phyloP scores from a whole-genome alignment of 2,329 filamentous ascomycete genomes.

The Coniochaeta ligniaria region DNA sequence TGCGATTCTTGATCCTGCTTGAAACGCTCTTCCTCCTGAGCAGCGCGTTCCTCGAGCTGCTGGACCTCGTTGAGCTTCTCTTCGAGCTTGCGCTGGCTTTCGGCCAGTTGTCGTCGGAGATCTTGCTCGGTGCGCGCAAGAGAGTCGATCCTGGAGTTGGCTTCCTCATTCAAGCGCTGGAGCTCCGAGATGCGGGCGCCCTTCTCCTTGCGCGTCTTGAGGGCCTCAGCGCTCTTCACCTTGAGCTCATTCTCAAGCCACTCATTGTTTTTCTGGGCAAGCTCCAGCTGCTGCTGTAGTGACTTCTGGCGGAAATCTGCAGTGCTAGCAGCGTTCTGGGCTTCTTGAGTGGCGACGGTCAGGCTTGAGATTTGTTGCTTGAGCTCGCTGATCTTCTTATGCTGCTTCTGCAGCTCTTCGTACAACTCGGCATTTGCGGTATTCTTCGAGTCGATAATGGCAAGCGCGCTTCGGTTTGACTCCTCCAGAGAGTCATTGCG shows the following conservation, averaged over 20 bases:
- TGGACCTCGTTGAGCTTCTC: conserved; percentile 77
- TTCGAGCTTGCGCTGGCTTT: conserved; percentile 80
- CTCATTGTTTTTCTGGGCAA: conserved; percentile 83
- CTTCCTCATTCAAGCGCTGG: conserved; percentile 82
- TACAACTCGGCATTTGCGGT: conserved; percentile 78
- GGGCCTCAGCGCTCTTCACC: conserved; percentile 77
- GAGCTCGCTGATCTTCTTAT: conserved; percentile 79
- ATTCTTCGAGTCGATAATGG: conserved; percentile 84
- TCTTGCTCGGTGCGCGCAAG: conserved; percentile 73
- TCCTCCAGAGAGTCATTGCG: conserved; percentile 83
- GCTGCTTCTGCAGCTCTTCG: conserved; percentile 79
- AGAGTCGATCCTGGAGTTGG: conserved; percentile 67
- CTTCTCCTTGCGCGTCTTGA: conserved; percentile 93
- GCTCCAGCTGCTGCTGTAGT: conserved; percentile 81
- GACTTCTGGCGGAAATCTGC: conserved; percentile 88
- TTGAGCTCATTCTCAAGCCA: conserved; percentile 91
- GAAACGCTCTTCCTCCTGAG: conserved; percentile 78
- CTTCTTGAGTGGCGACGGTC: conserved; percentile 76
- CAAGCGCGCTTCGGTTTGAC: conserved; percentile 84
- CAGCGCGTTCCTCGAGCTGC: conserved; percentile 75
- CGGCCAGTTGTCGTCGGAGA: conserved; percentile 73
- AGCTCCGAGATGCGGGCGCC: conserved; percentile 81
- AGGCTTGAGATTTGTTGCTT: conserved; percentile 74
- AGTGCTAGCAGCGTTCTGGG: conserved; percentile 71
- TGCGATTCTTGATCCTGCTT: conserved; percentile 78